Evolutionary conservation across 2,329 filamentous ascomycete species (phyloP).

Genomic region (Colletotrichum musae): DNA sequence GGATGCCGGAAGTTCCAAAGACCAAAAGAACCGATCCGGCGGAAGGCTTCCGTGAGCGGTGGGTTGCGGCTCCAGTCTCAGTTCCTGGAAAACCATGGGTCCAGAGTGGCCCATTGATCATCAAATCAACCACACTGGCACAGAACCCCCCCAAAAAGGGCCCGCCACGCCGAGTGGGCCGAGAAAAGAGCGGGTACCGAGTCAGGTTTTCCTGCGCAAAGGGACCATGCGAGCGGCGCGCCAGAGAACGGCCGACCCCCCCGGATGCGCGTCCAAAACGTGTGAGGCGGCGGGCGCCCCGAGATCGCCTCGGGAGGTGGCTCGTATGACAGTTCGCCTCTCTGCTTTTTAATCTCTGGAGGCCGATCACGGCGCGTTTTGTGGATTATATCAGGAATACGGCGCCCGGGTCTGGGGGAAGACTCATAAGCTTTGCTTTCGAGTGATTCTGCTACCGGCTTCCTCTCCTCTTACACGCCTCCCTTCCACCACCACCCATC

Average conservation of each 20-base stretch:
- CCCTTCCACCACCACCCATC: conserved; percentile 2
- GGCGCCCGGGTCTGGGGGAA: neutral
- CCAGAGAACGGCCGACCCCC: neutral
- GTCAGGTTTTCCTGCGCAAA: conserved; percentile 20
- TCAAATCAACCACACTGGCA: neutral
- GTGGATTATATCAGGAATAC: conserved; percentile 39
- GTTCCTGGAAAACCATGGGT: conserved; percentile 7
- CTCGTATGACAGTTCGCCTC: conserved; percentile 35
- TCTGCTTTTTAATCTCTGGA: conserved; percentile 23
- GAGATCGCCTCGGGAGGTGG: conserved; percentile 37
- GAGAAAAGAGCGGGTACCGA: conserved; percentile 27
- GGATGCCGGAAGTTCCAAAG: neutral
- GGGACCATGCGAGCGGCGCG: conserved; percentile 7
- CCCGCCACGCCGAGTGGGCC: conserved; percentile 37
- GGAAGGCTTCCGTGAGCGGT: conserved; percentile 28
- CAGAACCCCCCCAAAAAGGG: too few species aligned
- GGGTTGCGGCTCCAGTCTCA: conserved; percentile 33
- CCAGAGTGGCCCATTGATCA: conserved; percentile 4
- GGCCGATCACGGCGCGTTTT: conserved; percentile 36
- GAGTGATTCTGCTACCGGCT: conserved; percentile 18
- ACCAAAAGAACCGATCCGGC: neutral
- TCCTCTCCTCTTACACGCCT: conserved; percentile 7
- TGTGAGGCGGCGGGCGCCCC: conserved; percentile 27
- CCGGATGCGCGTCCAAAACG: neutral
- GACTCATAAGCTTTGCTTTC: neutral